These are phyloP conservation scores for Cryoendolithus antarcticus DNA, from an alignment of 2,329 filamentous ascomycete genomes.

Conservation along the genomic window DNA sequence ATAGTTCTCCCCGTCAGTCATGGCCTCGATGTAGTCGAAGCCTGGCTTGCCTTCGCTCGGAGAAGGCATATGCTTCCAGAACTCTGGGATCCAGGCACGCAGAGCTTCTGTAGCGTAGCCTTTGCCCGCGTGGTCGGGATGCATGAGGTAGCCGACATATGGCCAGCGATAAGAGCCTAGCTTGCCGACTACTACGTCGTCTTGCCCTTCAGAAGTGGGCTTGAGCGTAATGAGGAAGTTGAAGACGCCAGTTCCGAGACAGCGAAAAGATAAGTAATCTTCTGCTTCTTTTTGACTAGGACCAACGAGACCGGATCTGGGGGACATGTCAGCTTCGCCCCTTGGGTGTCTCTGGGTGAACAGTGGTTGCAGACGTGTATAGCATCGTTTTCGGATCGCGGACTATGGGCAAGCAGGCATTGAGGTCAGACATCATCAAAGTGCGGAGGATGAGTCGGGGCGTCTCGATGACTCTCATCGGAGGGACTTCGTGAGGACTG, in stretches of 20 bases:
- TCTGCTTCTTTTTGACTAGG: not conserved
- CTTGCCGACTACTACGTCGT: conserved; percentile 32
- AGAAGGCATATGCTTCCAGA: conserved; percentile 26
- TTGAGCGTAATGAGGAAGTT: conserved; percentile 39
- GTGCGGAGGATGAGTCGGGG: conserved; percentile 45
- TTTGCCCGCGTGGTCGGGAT: conserved; percentile 21
- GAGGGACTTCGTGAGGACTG: not conserved
- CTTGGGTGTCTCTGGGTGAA: conserved; percentile 35
- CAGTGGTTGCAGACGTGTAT: conserved; percentile 35
- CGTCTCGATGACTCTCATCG: conserved; percentile 24
- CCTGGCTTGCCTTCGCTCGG: conserved; percentile 14
- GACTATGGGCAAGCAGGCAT: conserved; percentile 41
- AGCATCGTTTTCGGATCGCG: conserved; percentile 50
- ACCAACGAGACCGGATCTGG: too few relatives aligned
- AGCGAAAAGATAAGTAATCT: conserved; percentile 27
- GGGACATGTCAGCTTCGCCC: not conserved
- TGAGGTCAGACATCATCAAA: conserved; percentile 37
- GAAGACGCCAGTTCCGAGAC: conserved; percentile 34
- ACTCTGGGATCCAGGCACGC: conserved; percentile 27
- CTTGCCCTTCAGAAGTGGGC: not conserved
- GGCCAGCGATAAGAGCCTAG: conserved; percentile 30
- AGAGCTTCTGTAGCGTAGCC: conserved; percentile 35
- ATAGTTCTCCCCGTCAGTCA: conserved; percentile 38
- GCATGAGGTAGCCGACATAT: conserved; percentile 32
- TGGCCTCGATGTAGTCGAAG: conserved; percentile 29